Evolutionary conservation across 176 grass and related monocot species (phyloP).

Genomic region (Rhynchospora tenuis): DNA sequence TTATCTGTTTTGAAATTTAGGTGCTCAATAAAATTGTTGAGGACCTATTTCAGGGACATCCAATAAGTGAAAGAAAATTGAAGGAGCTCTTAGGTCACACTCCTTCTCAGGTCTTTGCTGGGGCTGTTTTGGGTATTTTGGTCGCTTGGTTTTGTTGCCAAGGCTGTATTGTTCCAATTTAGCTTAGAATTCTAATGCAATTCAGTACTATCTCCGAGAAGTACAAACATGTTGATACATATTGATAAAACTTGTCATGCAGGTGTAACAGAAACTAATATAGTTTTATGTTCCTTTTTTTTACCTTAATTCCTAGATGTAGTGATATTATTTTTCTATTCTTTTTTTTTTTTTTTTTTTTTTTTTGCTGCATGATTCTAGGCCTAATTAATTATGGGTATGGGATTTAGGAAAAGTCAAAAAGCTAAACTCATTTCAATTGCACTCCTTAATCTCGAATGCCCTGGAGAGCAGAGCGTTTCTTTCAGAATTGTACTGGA

Average conservation of each 20-base stretch:
- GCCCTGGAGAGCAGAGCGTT: too few species aligned
- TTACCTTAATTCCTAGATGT: not conserved
- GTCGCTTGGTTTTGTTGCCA: slow-evolving; percentile 85
- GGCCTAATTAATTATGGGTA: not conserved
- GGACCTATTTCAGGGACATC: slow-evolving; percentile 97
- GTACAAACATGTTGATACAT: slow-evolving; percentile 6
- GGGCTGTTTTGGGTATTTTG: slow-evolving; percentile 69
- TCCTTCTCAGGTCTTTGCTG: slow-evolving; percentile 88
- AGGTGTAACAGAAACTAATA: not conserved
- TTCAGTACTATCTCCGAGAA: not conserved
- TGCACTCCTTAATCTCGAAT: not conserved
- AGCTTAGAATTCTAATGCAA: not conserved
- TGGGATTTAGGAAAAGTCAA: not conserved
- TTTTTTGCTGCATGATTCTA: not conserved
- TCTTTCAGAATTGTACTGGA: too few species aligned
- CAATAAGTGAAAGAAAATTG: slow-evolving; percentile 89
- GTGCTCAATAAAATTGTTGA: slow-evolving; percentile 97
- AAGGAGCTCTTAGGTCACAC: slow-evolving; percentile 93
- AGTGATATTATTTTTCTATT: not conserved
- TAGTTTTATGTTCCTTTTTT: slow-evolving; percentile 1
- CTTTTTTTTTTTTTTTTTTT: not conserved
- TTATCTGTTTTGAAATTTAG: slow-evolving; percentile 23
- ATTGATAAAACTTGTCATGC: not conserved
- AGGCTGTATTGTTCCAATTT: slow-evolving; percentile 54
- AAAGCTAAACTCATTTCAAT: not conserved